A percentile compares a stretch with the other conserved stretches of the same genome.
These are phyloP conservation scores for Haplosporangium sp. DNA, from an alignment of 371 early-diverging fungal genomes.

Conservation along the genomic window DNA sequence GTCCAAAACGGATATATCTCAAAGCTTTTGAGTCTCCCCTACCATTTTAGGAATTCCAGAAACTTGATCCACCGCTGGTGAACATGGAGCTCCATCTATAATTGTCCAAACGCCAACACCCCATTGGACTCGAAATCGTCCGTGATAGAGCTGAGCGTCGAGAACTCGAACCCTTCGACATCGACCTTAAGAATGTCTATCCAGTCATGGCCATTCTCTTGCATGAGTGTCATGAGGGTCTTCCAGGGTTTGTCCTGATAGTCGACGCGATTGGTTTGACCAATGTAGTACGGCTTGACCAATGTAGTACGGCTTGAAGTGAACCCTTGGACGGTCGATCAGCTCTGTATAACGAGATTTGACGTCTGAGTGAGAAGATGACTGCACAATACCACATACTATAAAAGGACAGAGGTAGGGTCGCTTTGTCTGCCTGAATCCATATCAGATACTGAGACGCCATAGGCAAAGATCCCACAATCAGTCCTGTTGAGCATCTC, in stretches of 20 bases:
- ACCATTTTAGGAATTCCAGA: too few relatives aligned
- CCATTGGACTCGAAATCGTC: too few relatives aligned
- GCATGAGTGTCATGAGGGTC: conserved; percentile 27
- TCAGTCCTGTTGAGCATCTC: conserved; percentile 9
- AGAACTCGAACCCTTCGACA: conserved; percentile 25
- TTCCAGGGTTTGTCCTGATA: background rate
- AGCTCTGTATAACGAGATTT: conserved; percentile 2
- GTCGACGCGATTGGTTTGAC: conserved; percentile 2
- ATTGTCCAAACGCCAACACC: too few relatives aligned
- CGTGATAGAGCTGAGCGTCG: background rate
- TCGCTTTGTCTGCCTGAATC: background rate
- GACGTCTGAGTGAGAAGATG: background rate
- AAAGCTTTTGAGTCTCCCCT: too few relatives aligned
- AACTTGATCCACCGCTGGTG: too few relatives aligned
- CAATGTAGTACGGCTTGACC: conserved; percentile 5
- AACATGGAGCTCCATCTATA: too few relatives aligned
- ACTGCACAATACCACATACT: background rate
- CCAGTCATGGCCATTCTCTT: conserved; percentile 39
- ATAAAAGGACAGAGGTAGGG: background rate
- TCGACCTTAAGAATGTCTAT: conserved; percentile 37
- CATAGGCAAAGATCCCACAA: conserved; percentile 16
- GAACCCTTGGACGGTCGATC: background rate
- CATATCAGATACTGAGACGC: conserved; percentile 2
- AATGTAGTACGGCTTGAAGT: too few relatives aligned
- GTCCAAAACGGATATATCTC: too few relatives aligned